phyloP scores from a whole-genome alignment of 208 protist genomes.

The Spironucleus salmonicida region DNA sequence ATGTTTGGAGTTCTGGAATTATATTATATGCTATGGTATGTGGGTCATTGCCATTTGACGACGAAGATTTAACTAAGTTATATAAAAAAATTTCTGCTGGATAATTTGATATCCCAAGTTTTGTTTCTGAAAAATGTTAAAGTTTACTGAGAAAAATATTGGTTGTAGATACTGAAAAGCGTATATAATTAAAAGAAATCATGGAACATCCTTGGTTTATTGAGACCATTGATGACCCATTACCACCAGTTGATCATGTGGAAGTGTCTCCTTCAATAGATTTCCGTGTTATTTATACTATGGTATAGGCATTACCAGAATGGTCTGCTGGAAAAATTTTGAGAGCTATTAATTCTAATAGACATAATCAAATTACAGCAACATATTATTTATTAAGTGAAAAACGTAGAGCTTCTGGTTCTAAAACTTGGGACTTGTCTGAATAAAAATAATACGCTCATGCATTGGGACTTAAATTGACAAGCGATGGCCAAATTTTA shows the following conservation, averaged over 20 bases:
- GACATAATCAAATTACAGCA: conserved; percentile 30
- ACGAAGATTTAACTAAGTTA: conserved; percentile 61
- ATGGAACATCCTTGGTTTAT: conserved; percentile 48
- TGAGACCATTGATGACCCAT: not conserved
- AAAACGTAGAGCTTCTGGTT: too few relatives aligned
- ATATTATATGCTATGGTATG: conserved; percentile 71
- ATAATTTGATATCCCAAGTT: conserved; percentile 46
- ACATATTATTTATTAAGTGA: conserved; percentile 31
- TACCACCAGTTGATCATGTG: not conserved
- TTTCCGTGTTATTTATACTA: not conserved
- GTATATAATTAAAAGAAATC: conserved; percentile 53
- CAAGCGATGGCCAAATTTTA: too few relatives aligned
- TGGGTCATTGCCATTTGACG: conserved; percentile 69
- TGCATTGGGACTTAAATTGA: too few relatives aligned
- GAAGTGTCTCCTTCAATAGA: not conserved
- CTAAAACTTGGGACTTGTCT: too few relatives aligned
- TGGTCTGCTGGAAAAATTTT: not conserved
- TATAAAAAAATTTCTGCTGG: conserved; percentile 68
- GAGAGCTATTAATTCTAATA: conserved; percentile 6
- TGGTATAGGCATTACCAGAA: not conserved
- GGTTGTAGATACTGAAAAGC: conserved; percentile 49
- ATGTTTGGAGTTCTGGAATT: conserved; percentile 75
- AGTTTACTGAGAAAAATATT: conserved; percentile 55
- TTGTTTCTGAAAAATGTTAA: conserved; percentile 22
- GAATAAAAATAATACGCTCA: too few relatives aligned